These are phyloP conservation scores for Fraxinus cuspidata DNA, from an alignment of 257 asterid genomes.

Conservation along the genomic window DNA sequence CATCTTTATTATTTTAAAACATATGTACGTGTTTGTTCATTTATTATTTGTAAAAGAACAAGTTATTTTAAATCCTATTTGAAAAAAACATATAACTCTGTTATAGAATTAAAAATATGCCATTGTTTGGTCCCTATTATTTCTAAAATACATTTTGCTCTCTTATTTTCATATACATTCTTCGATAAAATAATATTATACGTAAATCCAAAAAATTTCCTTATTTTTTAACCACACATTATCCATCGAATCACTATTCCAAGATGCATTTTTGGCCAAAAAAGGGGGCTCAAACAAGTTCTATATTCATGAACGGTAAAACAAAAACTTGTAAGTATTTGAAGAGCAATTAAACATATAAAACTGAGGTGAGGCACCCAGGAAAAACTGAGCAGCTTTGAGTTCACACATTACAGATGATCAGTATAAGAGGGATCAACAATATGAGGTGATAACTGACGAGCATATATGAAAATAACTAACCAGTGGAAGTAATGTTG, in stretches of 20 bases:
- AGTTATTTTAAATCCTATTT: not conserved
- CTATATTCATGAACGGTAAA: no score
- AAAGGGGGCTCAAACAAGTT: no score
- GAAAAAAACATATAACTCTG: not conserved
- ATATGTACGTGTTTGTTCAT: not conserved
- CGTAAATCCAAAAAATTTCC: no score
- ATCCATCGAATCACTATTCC: no score
- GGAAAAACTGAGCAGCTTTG: conserved; percentile 21
- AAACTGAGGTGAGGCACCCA: not conserved
- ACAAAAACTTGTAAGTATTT: not conserved
- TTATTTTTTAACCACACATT: no score
- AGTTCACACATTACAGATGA: conserved; percentile 1
- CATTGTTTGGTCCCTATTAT: no score
- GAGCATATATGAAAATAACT: conserved; percentile 33
- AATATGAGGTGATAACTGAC: conserved; percentile 17
- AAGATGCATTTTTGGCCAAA: no score
- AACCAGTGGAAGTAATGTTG: conserved; percentile 71
- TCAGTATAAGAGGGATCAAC: conserved; percentile 15
- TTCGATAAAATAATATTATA: no score
- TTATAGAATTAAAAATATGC: not conserved
- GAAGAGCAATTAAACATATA: not conserved
- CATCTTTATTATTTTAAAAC: not conserved
- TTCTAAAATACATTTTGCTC: no score
- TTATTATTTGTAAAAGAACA: not conserved
- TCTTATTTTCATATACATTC: no score